A percentile compares a stretch with the other conserved stretches of the same genome.
Evolutionary conservation across 2,329 filamentous ascomycete species (phyloP).

Genomic region (Fusarium transvaalense): DNA sequence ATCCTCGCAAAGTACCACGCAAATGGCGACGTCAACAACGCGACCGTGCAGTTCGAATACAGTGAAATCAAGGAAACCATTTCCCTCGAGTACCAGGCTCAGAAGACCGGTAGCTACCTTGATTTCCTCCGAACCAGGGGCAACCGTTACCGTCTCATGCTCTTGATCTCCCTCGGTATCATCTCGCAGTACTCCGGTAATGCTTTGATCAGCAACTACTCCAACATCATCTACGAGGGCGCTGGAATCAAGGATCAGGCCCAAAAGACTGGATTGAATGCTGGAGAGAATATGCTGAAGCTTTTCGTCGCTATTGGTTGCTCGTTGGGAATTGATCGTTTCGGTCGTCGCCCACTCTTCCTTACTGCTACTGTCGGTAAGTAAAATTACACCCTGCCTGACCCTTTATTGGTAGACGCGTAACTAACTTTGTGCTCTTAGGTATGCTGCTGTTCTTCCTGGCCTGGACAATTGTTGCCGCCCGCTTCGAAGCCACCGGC

Average conservation of each 20-base stretch:
- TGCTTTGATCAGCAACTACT: conserved; percentile 75
- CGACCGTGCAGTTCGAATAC: conserved; percentile 74
- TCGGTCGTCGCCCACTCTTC: conserved; percentile 67
- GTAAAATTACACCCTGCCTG: accelerated
- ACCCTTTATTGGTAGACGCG: accelerated
- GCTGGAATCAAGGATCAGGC: conserved; percentile 70
- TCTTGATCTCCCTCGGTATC: conserved; percentile 72
- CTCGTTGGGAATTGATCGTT: conserved; percentile 26
- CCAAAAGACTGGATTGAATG: conserved; percentile 56
- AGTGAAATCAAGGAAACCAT: conserved; percentile 75
- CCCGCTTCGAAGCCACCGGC: conserved; percentile 19
- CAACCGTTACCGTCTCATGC: conserved; percentile 73
- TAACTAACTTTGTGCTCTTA: conserved; percentile 15
- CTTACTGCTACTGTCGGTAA: conserved; percentile 57
- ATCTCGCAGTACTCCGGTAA: conserved; percentile 78
- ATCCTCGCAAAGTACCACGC: conserved; percentile 74
- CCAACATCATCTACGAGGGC: conserved; percentile 70
- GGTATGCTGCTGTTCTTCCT: conserved; percentile 55
- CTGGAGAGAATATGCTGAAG: conserved; percentile 28
- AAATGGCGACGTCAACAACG: conserved; percentile 68
- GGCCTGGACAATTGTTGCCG: conserved; percentile 22
- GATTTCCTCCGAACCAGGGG: conserved; percentile 73
- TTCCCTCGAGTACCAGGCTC: conserved; percentile 53
- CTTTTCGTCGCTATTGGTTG: conserved; percentile 23
- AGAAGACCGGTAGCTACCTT: conserved; percentile 64